A percentile compares a stretch with the other conserved stretches of the same genome.
These are phyloP conservation scores for Hypocrella siamensis DNA, from an alignment of 2,329 filamentous ascomycete species.

Conservation along the genomic window DNA sequence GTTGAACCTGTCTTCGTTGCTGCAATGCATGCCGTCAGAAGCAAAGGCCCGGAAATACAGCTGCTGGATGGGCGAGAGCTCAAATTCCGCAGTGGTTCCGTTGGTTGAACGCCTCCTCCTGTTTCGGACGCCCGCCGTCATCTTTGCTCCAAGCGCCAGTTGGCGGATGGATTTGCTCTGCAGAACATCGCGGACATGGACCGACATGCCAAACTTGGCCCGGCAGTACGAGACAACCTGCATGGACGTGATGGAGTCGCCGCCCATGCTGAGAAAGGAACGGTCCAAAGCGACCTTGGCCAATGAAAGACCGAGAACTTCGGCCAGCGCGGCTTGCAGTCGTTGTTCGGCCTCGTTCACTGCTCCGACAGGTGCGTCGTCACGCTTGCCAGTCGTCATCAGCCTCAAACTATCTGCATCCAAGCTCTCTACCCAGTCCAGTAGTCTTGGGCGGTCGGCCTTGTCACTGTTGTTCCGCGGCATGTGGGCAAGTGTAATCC, in stretches of 20 bases:
- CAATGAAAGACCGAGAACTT: conserved; percentile 1
- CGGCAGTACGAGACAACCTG: background rate
- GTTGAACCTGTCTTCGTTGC: background rate
- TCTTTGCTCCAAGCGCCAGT: background rate
- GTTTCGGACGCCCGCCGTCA: too few species aligned
- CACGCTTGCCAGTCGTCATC: too few species aligned
- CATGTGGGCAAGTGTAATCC: background rate
- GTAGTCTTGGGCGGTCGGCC: background rate
- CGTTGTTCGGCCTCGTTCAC: conserved; percentile 5
- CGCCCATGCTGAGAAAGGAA: conserved; percentile 5
- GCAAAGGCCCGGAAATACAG: background rate
- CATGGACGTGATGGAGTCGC: conserved; percentile 6
- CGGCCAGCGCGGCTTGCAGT: conserved; percentile 5
- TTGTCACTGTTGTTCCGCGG: background rate
- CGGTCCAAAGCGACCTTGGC: conserved; percentile 3
- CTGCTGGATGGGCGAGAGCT: background rate
- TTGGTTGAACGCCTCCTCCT: too few species aligned
- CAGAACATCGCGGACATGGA: background rate
- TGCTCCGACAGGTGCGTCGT: background rate
- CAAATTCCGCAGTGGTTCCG: too few species aligned
- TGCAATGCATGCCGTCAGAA: background rate
- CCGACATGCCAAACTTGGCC: background rate
- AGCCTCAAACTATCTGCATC: too few species aligned
- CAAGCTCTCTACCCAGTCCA: too few species aligned
- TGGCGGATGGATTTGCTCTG: background rate